A percentile compares a stretch with the other conserved stretches of the same genome.
Conservation (phyloP, 225 moss, liverwort and hornwort genomes). For the Climacium dendroides region DNA sequence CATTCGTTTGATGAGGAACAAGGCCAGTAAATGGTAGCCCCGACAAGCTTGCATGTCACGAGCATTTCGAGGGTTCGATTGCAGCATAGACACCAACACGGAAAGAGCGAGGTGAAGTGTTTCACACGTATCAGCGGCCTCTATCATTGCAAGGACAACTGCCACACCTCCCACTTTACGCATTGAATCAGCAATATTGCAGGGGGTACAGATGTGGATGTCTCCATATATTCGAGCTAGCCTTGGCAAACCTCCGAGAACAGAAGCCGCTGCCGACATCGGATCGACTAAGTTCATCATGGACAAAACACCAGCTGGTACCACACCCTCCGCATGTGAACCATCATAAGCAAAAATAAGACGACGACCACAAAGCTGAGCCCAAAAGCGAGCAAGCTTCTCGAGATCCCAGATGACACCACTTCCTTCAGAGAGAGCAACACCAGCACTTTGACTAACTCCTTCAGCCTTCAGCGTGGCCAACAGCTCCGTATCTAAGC, state of each 20-base stretch:
- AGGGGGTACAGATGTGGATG: slow-evolving; percentile 69
- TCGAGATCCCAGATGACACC: slow-evolving; percentile 85
- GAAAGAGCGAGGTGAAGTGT: slow-evolving; percentile 73
- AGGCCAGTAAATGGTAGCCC: slow-evolving; percentile 76
- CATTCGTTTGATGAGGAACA: slow-evolving; percentile 82
- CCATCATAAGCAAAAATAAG: slow-evolving; percentile 86
- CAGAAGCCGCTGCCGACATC: slow-evolving; percentile 77
- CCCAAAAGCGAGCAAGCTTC: slow-evolving; percentile 68
- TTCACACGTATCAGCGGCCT: slow-evolving; percentile 72
- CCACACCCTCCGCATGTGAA: slow-evolving; percentile 42
- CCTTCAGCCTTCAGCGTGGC: slow-evolving; percentile 51
- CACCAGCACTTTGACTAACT: slow-evolving; percentile 19
- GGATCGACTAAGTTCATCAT: slow-evolving; percentile 84
- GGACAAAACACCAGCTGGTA: slow-evolving; percentile 49
- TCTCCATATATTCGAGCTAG: slow-evolving; percentile 71
- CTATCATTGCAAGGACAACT: slow-evolving; percentile 72
- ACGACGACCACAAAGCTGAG: slow-evolving; percentile 69
- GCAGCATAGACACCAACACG: slow-evolving; percentile 61
- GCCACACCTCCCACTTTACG: slow-evolving; percentile 83
- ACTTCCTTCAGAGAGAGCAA: slow-evolving; percentile 47
- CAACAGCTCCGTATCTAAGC: slow-evolving; percentile 69
- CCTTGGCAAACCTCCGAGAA: slow-evolving; percentile 69
- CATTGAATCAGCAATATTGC: slow-evolving; percentile 70
- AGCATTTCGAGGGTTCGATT: slow-evolving; percentile 68
- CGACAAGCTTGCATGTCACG: slow-evolving; percentile 80